A percentile compares a stretch with the other conserved stretches of the same genome.
Evolutionary conservation across 2,329 filamentous ascomycete species (phyloP).

Genomic region (Nemania serpens): DNA sequence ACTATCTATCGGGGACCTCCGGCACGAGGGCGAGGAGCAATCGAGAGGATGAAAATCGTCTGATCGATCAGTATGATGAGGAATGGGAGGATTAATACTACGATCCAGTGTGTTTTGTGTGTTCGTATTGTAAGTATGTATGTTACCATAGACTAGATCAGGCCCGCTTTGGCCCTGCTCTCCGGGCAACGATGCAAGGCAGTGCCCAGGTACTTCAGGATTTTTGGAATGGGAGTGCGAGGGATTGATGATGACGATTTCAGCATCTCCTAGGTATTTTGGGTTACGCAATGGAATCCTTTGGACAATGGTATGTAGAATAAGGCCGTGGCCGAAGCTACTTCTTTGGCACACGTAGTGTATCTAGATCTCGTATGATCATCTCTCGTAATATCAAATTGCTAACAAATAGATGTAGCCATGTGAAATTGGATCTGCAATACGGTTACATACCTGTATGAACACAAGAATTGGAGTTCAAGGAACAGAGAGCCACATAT

Average conservation of each 20-base stretch:
- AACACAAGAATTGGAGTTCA: no score
- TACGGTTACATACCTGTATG: background rate
- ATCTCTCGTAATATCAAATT: background rate
- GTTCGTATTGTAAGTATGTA: conserved; percentile 17
- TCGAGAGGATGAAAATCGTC: conserved; percentile 83
- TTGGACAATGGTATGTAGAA: conserved; percentile 18
- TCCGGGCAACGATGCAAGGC: conserved; percentile 1
- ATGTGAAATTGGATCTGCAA: conserved; percentile 5
- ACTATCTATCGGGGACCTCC: conserved; percentile 61
- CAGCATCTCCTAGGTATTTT: conserved; percentile 19
- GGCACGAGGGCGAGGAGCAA: conserved; percentile 51
- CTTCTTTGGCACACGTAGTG: conserved; percentile 2
- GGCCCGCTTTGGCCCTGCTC: background rate
- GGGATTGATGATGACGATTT: conserved; percentile 7
- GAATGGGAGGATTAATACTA: conserved; percentile 81
- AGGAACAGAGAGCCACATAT: no score
- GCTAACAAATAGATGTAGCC: background rate
- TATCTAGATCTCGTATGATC: conserved; percentile 8
- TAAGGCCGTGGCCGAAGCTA: background rate
- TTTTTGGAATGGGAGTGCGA: conserved; percentile 2
- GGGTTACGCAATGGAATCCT: conserved; percentile 10
- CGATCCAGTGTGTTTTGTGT: conserved; percentile 15
- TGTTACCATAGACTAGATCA: conserved; percentile 27
- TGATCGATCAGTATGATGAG: conserved; percentile 96
- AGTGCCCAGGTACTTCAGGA: conserved; percentile 18